Percentiles rank a stretch among this genome's conserved stretches.
Conservation (phyloP, 768 basidiomycete species). For the Lactarius pseudohatsudake region DNA sequence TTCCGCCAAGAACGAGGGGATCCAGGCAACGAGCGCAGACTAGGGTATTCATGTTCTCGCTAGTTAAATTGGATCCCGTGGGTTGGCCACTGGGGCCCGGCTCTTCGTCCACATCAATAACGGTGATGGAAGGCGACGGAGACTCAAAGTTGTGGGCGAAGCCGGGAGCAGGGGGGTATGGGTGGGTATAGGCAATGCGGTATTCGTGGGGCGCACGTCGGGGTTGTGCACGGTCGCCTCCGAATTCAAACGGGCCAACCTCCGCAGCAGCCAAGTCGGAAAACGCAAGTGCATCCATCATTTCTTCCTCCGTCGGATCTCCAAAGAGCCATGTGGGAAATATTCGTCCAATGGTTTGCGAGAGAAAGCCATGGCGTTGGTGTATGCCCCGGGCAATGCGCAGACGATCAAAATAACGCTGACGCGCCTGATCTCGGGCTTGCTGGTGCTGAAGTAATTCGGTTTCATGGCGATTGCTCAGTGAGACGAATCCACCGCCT, state of each 20-base stretch:
- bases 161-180: conserved; percentile 52
- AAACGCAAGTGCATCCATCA: conserved; percentile 27
- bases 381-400: conserved; percentile 21
- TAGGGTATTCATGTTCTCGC: conserved; percentile 46
- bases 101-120: conserved; percentile 51
- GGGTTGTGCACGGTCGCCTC: background rate
- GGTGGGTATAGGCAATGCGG: conserved; percentile 63
- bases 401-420: conserved; percentile 21
- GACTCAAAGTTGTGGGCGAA: conserved; percentile 68
- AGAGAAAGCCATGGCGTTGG: conserved; percentile 25
- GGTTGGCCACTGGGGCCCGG: conserved; percentile 27
- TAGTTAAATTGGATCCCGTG: conserved; percentile 31
- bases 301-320: conserved; percentile 26
- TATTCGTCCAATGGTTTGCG: conserved; percentile 20
- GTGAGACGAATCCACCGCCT: conserved; percentile 60
- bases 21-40: conserved; percentile 69
- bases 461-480: conserved; percentile 33
- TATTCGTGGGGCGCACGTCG: conserved; percentile 45
- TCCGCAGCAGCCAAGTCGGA: conserved; percentile 20
- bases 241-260: conserved; percentile 4
- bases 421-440: conserved; percentile 18
- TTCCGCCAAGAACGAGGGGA: conserved; percentile 56
- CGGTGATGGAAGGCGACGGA: conserved; percentile 38
- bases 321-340: conserved; percentile 28
- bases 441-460: conserved; percentile 23